Evolutionary conservation across 192 early-diverging fungal species (phyloP), one percentile per base, ranked within the genome.

Genomic region (Linnemannia hyalina): DNA sequence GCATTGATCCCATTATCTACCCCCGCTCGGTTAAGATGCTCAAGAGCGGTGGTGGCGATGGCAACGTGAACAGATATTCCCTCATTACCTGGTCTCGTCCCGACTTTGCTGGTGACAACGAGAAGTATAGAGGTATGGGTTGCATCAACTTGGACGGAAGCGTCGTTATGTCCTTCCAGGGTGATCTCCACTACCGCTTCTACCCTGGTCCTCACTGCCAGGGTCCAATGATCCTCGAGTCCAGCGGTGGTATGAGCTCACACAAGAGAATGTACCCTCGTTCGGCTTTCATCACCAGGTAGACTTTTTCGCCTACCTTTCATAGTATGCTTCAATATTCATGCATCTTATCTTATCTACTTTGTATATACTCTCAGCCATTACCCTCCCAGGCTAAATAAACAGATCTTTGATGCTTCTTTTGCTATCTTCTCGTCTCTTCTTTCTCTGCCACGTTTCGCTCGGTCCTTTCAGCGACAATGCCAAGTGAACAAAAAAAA

Each of bases 1-100:
- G 78, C 5, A 74, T 86, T 29, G 29, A 74, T 46, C 83, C 83
- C 18, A 44, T 68, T 29, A 86, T 86, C 63, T 80, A 77, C 42
- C 79, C 83, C 10, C 41, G 63, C 20, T 80, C 83, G 10, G 38
- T 81, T 23, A 69, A 74, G 41, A 77, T 77, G 38, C 18, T 68
- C 4, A 29, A 55, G 2, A 41, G 9, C 36, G 55, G 9, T 23
- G 46, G 40, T 46, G 36, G n/a, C 13, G 40, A 68, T 46, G 70
- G n/a, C 41, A n/a, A 47, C 29, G 3, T 15, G 60, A 65, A 65
- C 60, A 65, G 29, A 10, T 71, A 63, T 68, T 26, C 73, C 9
- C 68, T 76, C 10, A 57, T 80, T 0, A 49, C 73, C 11, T 85
- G 78, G 78, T 76, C 77, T 1, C 38, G 44, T 0, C 7, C 47